Conservation (phyloP, 2,329 filamentous ascomycete genomes). For the Ceratocystis variospora region DNA sequence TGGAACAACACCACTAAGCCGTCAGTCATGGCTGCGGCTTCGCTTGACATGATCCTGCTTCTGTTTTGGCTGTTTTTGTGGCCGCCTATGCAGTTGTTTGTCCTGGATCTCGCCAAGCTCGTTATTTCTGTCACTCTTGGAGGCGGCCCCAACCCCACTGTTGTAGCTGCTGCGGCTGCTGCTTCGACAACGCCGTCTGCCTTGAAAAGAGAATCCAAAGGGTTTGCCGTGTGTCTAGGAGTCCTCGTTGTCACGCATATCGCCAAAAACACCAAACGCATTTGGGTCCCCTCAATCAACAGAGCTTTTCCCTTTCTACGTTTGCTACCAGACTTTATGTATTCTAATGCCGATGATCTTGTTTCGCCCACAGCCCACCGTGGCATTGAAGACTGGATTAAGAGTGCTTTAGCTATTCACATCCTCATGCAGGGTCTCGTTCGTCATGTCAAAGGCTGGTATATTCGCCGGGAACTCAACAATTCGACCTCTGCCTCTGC, state of each 20-base stretch:
- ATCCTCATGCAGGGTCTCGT: slow-evolving; percentile 62
- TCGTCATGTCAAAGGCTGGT: slow-evolving; percentile 56
- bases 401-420: slow-evolving; percentile 58
- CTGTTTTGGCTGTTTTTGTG: slow-evolving; percentile 78
- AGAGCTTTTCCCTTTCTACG: slow-evolving; percentile 6
- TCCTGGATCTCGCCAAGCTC: slow-evolving; percentile 80
- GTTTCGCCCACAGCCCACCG: not conserved
- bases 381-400: slow-evolving; percentile 36
- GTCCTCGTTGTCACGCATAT: slow-evolving; percentile 12
- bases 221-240: slow-evolving; percentile 24
- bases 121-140: slow-evolving; percentile 86
- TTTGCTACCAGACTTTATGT: slow-evolving; percentile 16
- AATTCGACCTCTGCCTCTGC: slow-evolving; percentile 32
- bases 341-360: slow-evolving; percentile 8
- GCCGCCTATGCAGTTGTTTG: slow-evolving; percentile 74
- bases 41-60: slow-evolving; percentile 71
- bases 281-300: slow-evolving; percentile 15
- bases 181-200: slow-evolving; percentile 32
- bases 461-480: slow-evolving; percentile 40
- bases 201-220: slow-evolving; percentile 40
- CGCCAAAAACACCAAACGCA: slow-evolving; percentile 10
- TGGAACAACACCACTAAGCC: slow-evolving; percentile 73
- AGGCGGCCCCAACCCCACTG: slow-evolving; percentile 31
- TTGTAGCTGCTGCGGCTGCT: slow-evolving; percentile 28
- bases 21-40: slow-evolving; percentile 68